Percentiles rank a stretch among this genome's conserved stretches.
phyloP scores from a whole-genome alignment of 208 protist species.

The Acanthamoeba lenticulata region DNA sequence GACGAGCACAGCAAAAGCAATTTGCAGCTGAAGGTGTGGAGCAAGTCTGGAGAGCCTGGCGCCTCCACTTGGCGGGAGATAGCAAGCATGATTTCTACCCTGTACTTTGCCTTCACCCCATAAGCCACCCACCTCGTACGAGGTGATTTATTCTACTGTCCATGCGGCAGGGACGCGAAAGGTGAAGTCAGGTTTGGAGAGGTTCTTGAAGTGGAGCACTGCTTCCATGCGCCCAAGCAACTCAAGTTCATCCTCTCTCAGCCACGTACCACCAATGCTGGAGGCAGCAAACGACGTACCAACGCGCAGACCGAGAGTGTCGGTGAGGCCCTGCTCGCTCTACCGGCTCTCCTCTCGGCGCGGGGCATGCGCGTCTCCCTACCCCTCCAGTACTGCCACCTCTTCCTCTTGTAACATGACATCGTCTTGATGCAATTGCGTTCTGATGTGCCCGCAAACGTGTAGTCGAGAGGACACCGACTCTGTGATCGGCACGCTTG shows the following conservation, averaged over 20 bases:
- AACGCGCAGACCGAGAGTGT: neutral
- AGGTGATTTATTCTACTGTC: neutral
- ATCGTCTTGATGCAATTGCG: neutral
- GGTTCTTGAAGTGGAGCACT: neutral
- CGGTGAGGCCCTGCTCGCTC: neutral
- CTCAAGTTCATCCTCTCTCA: neutral
- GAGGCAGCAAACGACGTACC: neutral
- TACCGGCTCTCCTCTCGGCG: neutral
- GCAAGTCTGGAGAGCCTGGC: neutral
- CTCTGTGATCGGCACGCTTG: neutral
- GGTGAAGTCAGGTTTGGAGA: neutral
- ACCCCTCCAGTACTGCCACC: slow-evolving; percentile 2
- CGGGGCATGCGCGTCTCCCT: neutral
- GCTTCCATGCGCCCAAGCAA: neutral
- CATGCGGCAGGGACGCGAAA: neutral
- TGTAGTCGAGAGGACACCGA: neutral
- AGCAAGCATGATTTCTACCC: neutral
- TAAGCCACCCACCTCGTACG: neutral
- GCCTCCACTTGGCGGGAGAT: neutral
- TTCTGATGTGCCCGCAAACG: neutral
- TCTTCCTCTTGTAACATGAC: neutral
- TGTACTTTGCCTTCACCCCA: too few species aligned
- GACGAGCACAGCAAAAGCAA: neutral
- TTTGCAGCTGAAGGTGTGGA: neutral
- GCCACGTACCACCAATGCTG: too few species aligned